Percentiles rank a stretch among this genome's conserved stretches.
These are phyloP conservation scores for Phaseolus coccineus DNA, from an alignment of 331 rosid genomes.

Conservation along the genomic window DNA sequence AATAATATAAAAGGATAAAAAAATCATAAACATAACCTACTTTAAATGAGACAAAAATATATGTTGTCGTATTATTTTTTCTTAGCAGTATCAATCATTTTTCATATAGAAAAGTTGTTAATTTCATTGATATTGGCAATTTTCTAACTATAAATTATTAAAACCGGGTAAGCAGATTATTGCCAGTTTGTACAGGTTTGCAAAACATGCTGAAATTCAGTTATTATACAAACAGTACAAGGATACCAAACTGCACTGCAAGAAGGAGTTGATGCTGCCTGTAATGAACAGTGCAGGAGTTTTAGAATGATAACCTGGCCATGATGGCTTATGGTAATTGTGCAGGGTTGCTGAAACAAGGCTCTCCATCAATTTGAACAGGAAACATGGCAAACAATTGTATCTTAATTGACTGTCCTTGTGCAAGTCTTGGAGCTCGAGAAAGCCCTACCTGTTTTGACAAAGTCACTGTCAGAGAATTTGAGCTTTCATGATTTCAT, in stretches of 20 bases:
- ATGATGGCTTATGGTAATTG: slow-evolving; percentile 81
- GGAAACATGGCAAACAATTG: slow-evolving; percentile 79
- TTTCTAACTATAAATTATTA: slow-evolving; percentile 16
- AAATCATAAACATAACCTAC: slow-evolving; percentile 3
- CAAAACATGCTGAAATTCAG: slow-evolving; percentile 33
- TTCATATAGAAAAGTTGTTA: slow-evolving; percentile 7
- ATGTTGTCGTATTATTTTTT: neutral
- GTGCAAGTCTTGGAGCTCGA: slow-evolving; percentile 97
- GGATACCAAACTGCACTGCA: slow-evolving; percentile 6
- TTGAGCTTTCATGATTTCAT: slow-evolving; percentile 40
- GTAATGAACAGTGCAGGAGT: slow-evolving; percentile 4
- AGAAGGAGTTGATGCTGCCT: slow-evolving; percentile 11
- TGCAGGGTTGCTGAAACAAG: slow-evolving; percentile 88
- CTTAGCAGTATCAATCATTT: slow-evolving; percentile 26
- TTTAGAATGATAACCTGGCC: slow-evolving; percentile 77
- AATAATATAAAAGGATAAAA: slow-evolving; percentile 17
- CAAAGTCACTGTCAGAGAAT: slow-evolving; percentile 40
- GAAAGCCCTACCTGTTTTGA: slow-evolving; percentile 92
- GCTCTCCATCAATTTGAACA: slow-evolving; percentile 98
- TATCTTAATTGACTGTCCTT: slow-evolving; percentile 92
- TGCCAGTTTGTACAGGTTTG: slow-evolving; percentile 7
- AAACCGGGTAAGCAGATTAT: slow-evolving; percentile 19
- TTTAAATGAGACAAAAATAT: neutral
- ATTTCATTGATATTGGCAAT: slow-evolving; percentile 5
- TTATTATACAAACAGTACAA: slow-evolving; percentile 25